These are phyloP conservation scores for Phaeosphaeria sp. DNA, from an alignment of 2,329 filamentous ascomycete species.

Conservation along the genomic window DNA sequence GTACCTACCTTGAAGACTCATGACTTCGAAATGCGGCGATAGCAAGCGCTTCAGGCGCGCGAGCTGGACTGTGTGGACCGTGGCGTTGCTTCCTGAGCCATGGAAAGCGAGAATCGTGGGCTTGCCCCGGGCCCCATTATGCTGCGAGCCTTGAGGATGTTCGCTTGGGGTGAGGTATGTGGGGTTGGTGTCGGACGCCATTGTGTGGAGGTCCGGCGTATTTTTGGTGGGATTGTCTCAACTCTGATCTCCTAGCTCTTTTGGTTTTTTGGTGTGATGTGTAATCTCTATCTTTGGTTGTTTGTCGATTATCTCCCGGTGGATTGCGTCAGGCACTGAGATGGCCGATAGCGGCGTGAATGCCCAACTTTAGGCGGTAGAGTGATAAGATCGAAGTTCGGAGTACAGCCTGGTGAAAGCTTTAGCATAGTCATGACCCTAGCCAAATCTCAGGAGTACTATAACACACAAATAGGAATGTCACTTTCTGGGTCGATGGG, in stretches of 20 bases:
- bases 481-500: too few species aligned
- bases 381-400: too few species aligned
- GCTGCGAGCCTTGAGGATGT: background rate
- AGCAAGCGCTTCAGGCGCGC: constrained; percentile 36
- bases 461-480: too few species aligned
- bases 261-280: too few species aligned
- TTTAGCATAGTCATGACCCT: too few species aligned
- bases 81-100: constrained; percentile 43
- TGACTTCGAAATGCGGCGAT: constrained; percentile 33
- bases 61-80: constrained; percentile 42
- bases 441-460: too few species aligned
- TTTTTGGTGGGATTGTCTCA: too few species aligned
- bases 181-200: background rate
- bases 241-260: too few species aligned
- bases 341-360: background rate
- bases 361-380: background rate
- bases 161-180: constrained; percentile 1
- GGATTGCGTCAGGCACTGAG: background rate
- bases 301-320: background rate
- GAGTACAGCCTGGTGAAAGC: too few species aligned
- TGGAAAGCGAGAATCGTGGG: constrained; percentile 46
- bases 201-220: background rate
- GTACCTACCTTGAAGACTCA: constrained; percentile 30
- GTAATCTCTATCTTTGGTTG: too few species aligned
- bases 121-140: constrained; percentile 19